Base-by-base conservation (phyloP, 345 rosid genomes). In the Citrus trifoliata region DNA sequence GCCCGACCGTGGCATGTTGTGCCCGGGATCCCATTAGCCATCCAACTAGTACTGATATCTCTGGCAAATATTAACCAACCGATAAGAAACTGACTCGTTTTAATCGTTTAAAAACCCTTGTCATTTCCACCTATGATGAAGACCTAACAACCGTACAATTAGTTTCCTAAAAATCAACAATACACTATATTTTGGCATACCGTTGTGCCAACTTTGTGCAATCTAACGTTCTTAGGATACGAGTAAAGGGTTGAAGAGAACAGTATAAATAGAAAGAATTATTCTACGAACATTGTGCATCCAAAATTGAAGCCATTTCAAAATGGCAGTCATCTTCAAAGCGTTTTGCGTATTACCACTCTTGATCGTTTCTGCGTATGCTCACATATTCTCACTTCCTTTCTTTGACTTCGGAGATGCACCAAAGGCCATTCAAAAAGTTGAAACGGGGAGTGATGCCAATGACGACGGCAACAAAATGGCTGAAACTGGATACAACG, bases 401-500 rank as follows among this genome's bases (percentile, higher is more conserved):
- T 71, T 16, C 37, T 30, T 28, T 53, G 22, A 53, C 37, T 55
- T 38, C 48, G 28, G 18, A n/a, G 58, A 67, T 18, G 72, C 73
- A 4, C 40, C 42, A 42, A 14, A 37, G 5, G 70, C 1, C 60
- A 24, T 16, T 2, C 8, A 61, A 27, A 22, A n/a, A 19, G 7
- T 8, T 63, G 60, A 51, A 67, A 32, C 35, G 37, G 22, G 58
- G 7, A 53, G 5, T 6, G 19, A 53, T 53, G 58, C 22, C 58
- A 53, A 4, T 16, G 56, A 16, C 22, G 16, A 7, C 21, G 7
- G 56, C 56, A 18, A 6, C 2, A 56, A 35, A 13, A 22, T 35
- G n/a, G 67, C 24, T 3, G 27, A 46, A 64, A 74, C 67, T 24
- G 60, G 32, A 10, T 87, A 74, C 69, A 78, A 64, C 35, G 99